Evolutionary conservation across 2,329 filamentous ascomycete species (phyloP).

Genomic region (Pseudogymnoascus sp.): DNA sequence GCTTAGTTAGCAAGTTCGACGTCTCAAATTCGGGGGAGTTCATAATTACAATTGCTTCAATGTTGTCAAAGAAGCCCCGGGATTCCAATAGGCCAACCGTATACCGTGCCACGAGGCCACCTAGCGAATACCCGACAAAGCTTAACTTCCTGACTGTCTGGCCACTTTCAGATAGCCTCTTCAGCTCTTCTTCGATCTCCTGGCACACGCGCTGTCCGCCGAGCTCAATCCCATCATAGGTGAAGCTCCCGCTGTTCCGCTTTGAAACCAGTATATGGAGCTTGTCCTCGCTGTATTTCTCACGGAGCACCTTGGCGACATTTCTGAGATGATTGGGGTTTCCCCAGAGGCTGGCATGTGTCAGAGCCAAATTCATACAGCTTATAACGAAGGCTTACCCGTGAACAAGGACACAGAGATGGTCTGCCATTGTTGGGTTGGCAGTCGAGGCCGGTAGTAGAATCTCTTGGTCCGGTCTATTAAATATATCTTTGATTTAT

Average conservation of each 20-base stretch:
- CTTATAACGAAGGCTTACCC: no score
- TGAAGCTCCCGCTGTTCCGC: conserved; percentile 64
- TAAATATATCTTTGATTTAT: neutral
- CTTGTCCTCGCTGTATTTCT: conserved; percentile 50
- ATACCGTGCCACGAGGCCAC: conserved; percentile 79
- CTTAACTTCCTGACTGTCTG: conserved; percentile 73
- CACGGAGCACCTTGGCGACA: conserved; percentile 57
- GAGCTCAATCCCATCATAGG: conserved; percentile 61
- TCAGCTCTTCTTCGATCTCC: conserved; percentile 58
- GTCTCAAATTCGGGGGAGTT: neutral
- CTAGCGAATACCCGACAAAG: conserved; percentile 81
- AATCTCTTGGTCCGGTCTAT: no score
- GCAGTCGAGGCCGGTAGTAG: no score
- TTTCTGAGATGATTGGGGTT: conserved; percentile 65
- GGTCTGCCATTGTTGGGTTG: conserved; percentile 40
- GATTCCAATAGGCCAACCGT: conserved; percentile 76
- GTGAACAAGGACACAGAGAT: conserved; percentile 71
- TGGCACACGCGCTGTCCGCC: conserved; percentile 59
- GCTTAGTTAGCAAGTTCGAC: neutral
- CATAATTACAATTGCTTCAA: conserved; percentile 62
- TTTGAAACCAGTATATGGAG: conserved; percentile 65
- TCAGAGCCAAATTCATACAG: neutral
- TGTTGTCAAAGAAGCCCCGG: conserved; percentile 67
- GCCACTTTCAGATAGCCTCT: conserved; percentile 49
- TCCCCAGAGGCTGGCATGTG: conserved; percentile 57